These are phyloP conservation scores for Beta vulgaris DNA, from an alignment of 148 eudicot genomes.

Conservation along the genomic window DNA sequence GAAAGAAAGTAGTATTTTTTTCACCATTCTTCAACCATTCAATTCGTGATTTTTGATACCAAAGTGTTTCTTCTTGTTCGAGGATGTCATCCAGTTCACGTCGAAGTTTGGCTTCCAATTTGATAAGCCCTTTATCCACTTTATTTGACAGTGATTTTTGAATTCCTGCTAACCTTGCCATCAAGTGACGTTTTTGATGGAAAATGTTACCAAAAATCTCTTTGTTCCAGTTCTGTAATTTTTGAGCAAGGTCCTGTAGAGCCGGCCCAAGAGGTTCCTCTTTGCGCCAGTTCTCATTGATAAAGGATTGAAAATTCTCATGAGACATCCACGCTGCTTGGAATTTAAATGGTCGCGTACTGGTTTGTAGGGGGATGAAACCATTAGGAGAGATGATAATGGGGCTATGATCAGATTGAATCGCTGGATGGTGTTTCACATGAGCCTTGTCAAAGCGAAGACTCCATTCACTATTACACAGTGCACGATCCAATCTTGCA, in stretches of 20 bases:
- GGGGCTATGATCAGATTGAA: slow-evolving; percentile 3
- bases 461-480: background rate
- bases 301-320: background rate
- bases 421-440: background rate
- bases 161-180: background rate
- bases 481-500: background rate
- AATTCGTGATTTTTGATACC: background rate
- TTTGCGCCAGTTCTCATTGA: background rate
- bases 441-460: background rate
- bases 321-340: background rate
- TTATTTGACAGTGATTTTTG: background rate
- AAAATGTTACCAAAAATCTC: background rate
- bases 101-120: background rate
- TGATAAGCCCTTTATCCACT: background rate
- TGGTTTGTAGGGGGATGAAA: background rate
- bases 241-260: background rate
- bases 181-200: background rate
- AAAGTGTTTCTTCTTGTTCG: background rate
- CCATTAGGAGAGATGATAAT: background rate
- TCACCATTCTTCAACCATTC: background rate
- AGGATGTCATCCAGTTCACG: background rate
- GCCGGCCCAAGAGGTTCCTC: background rate
- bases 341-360: background rate
- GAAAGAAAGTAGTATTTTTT: too few species aligned
- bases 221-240: background rate